phyloP scores from a whole-genome alignment of 2,329 filamentous ascomycete genomes.

The Penicillium oxalicum region DNA sequence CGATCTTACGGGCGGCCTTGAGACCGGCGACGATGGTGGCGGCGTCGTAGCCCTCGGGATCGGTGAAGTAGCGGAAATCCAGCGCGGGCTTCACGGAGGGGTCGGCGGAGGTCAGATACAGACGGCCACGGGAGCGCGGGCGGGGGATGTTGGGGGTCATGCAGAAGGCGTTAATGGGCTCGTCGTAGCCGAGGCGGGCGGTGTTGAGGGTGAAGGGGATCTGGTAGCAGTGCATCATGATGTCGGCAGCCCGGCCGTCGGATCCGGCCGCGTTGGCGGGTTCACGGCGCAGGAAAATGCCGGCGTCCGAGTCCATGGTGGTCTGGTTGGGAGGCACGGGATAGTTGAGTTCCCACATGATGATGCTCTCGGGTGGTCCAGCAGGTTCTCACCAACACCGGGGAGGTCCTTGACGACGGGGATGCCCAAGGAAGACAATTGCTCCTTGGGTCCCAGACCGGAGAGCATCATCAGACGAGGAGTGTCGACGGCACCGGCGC shows the following conservation, averaged over 20 bases:
- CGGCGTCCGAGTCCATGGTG: constrained; percentile 85
- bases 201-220: constrained; percentile 90
- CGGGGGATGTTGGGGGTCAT: constrained; percentile 90
- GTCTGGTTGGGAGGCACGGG: constrained; percentile 73
- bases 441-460: constrained; percentile 47
- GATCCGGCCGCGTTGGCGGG: constrained; percentile 59
- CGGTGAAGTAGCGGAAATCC: constrained; percentile 86
- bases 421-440: constrained; percentile 49
- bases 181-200: constrained; percentile 66
- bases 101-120: constrained; percentile 72
- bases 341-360: constrained; percentile 73
- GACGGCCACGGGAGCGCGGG: constrained; percentile 67
- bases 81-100: constrained; percentile 73
- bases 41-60: constrained; percentile 77
- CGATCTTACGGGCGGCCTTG: constrained; percentile 69
- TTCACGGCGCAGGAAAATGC: constrained; percentile 80
- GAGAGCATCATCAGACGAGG: constrained; percentile 59
- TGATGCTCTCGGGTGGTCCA: constrained; percentile 62
- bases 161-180: constrained; percentile 73
- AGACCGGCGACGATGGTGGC: constrained; percentile 73
- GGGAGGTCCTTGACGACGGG: constrained; percentile 56
- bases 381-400: constrained; percentile 58
- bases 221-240: constrained; percentile 98
- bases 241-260: constrained; percentile 71
- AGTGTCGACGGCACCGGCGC: constrained; percentile 74